A percentile compares a stretch with the other conserved stretches of the same genome.
phyloP scores from a whole-genome alignment of 768 basidiomycete genomes.

The Pulveroboletus sp. region DNA sequence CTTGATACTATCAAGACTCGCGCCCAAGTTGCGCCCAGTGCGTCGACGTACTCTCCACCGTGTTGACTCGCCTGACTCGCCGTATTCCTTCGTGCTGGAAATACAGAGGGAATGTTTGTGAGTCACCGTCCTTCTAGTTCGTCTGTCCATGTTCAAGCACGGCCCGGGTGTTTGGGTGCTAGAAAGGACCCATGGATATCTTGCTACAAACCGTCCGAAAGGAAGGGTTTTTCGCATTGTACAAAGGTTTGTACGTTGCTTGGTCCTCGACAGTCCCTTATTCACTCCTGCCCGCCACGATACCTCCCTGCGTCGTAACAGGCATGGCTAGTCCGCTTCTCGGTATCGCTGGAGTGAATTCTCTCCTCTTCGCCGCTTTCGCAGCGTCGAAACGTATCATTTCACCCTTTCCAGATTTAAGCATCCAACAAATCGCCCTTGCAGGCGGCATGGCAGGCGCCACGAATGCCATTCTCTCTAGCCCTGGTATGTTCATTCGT shows the following conservation, averaged over 20 bases:
- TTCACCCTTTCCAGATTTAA: constrained; percentile 84
- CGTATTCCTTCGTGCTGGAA: constrained; percentile 4
- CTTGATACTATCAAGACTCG: constrained; percentile 87
- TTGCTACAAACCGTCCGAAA: constrained; percentile 71
- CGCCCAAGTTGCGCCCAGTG: constrained; percentile 83
- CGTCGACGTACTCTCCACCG: constrained; percentile 24
- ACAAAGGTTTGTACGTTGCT: constrained; percentile 64
- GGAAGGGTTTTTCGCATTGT: constrained; percentile 90
- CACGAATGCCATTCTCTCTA: constrained; percentile 83
- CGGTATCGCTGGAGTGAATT: constrained; percentile 95
- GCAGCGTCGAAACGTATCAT: constrained; percentile 76
- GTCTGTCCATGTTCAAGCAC: not conserved
- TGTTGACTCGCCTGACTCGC: not conserved
- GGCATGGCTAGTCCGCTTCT: constrained; percentile 89
- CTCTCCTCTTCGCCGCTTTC: constrained; percentile 89
- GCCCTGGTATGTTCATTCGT: constrained; percentile 58
- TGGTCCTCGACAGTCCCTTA: not conserved
- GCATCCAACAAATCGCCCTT: constrained; percentile 70
- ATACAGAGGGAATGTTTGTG: constrained; percentile 82
- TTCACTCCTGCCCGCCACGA: too few species aligned
- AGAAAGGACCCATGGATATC: constrained; percentile 96
- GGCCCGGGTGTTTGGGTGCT: constrained; percentile 1
- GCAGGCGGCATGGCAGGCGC: constrained; percentile 95
- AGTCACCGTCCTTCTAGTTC: constrained; percentile 40
- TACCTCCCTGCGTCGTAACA: not conserved